Conservation (phyloP, 306 rosid species). For the Lagenaria siceraria region DNA sequence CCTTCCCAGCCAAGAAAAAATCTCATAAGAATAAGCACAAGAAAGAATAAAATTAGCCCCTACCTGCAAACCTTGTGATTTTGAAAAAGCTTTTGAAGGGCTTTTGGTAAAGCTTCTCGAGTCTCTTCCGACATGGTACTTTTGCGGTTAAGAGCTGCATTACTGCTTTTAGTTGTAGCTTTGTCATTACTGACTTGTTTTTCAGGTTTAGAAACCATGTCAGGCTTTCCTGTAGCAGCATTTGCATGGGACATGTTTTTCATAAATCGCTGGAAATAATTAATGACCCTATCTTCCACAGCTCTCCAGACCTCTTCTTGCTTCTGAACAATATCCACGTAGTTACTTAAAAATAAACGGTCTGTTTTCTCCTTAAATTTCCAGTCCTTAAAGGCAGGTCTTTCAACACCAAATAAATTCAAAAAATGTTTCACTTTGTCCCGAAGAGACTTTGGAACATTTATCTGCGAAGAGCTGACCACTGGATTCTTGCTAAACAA, state of each 20-base stretch:
- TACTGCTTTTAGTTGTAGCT: constrained; percentile 18
- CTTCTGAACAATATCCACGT: constrained; percentile 39
- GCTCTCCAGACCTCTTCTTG: constrained; percentile 31
- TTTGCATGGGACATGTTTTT: constrained; percentile 21
- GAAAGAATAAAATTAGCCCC: background rate
- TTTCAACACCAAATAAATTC: constrained; percentile 40
- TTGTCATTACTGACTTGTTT: constrained; percentile 27
- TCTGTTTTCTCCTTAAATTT: constrained; percentile 39
- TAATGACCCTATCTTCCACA: constrained; percentile 16
- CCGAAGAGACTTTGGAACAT: constrained; percentile 16
- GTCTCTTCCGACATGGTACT: constrained; percentile 73
- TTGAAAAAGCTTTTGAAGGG: constrained; percentile 49
- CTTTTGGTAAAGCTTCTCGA: constrained; percentile 58
- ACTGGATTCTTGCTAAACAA: constrained; percentile 41
- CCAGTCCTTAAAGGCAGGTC: constrained; percentile 21
- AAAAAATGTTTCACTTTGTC: constrained; percentile 22
- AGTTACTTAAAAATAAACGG: constrained; percentile 36
- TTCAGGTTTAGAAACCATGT: constrained; percentile 14
- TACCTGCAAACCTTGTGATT: constrained; percentile 86
- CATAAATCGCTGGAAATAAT: constrained; percentile 12
- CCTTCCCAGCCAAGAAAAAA: background rate
- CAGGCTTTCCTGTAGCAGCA: constrained; percentile 23
- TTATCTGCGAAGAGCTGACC: constrained; percentile 29
- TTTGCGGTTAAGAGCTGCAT: constrained; percentile 22
- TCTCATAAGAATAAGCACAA: background rate